A percentile compares a stretch with the other conserved stretches of the same genome.
Conservation (phyloP, 805 yeast genomes). For the Maudiozyma serrabonitensis region DNA sequence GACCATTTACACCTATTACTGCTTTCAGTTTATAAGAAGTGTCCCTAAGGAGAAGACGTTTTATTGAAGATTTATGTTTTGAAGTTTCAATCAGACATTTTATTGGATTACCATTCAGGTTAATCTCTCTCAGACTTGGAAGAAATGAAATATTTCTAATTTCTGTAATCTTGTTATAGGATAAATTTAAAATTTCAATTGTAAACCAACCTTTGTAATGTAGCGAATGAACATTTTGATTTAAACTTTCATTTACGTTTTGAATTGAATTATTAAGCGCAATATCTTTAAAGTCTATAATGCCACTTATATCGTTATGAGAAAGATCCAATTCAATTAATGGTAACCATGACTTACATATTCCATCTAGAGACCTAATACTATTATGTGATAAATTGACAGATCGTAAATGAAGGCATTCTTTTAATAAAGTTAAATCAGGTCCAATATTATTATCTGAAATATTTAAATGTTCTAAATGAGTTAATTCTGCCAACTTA, state of each 20-base stretch:
- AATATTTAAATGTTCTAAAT: slow-evolving; percentile 5
- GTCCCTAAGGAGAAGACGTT: background rate
- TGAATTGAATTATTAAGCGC: background rate
- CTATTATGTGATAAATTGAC: slow-evolving; percentile 17
- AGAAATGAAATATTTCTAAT: slow-evolving; percentile 15
- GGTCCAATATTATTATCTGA: slow-evolving; percentile 13
- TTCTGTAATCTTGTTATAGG: slow-evolving; percentile 15
- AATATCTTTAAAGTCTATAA: slow-evolving; percentile 17
- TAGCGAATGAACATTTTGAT: background rate
- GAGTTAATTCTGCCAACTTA: slow-evolving; percentile 1
- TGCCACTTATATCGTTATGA: slow-evolving; percentile 17
- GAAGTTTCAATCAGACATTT: slow-evolving; percentile 4
- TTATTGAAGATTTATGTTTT: background rate
- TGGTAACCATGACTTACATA: slow-evolving; percentile 2
- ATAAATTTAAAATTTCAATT: slow-evolving; percentile 17
- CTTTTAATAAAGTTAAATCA: slow-evolving; percentile 8
- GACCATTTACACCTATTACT: background rate
- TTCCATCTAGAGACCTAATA: slow-evolving; percentile 13
- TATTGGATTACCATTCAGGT: slow-evolving; percentile 20
- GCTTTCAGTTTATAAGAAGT: slow-evolving; percentile 1
- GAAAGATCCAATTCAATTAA: slow-evolving; percentile 11
- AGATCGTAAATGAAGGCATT: slow-evolving; percentile 12
- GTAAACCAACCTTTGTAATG: slow-evolving; percentile 10
- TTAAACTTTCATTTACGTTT: background rate
- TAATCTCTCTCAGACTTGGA: slow-evolving; percentile 11